These are phyloP conservation scores for Daldinia grandis DNA, from an alignment of 495 filamentous ascomycete species.

Conservation along the genomic window DNA sequence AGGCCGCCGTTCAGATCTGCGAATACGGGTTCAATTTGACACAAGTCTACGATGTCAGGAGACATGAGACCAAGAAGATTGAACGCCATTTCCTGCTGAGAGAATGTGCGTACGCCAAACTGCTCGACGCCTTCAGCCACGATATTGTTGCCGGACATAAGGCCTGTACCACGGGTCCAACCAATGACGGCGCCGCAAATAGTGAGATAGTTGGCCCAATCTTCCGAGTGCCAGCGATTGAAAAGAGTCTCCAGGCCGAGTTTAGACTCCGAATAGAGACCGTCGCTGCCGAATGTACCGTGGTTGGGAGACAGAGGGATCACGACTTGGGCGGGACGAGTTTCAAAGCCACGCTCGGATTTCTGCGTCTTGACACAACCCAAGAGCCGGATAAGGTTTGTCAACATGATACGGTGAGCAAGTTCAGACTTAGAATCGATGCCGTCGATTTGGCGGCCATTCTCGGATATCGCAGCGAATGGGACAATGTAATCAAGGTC, in stretches of 20 bases:
- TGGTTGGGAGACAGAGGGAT: constrained; percentile 97
- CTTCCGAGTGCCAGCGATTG: constrained; percentile 98
- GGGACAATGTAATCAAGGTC: constrained; percentile 96
- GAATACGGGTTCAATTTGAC: constrained; percentile 93
- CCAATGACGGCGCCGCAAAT: constrained; percentile 99
- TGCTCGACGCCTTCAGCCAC: constrained; percentile 96
- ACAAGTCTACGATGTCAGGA: constrained; percentile 91
- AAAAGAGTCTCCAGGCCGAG: constrained; percentile 96
- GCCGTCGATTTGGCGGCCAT: constrained; percentile 95
- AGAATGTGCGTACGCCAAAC: constrained; percentile 97
- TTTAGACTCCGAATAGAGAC: constrained; percentile 98
- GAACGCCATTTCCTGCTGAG: constrained; percentile 99
- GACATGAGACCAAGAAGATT: constrained; percentile 97
- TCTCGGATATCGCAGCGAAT: constrained; percentile 97
- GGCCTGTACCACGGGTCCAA: constrained; percentile 97
- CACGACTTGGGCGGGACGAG: constrained; percentile 94
- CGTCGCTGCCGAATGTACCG: constrained; percentile 97
- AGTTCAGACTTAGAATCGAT: constrained; percentile 98
- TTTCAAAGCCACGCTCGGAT: constrained; percentile 84
- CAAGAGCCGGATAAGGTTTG: constrained; percentile 90
- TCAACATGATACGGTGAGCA: constrained; percentile 99
- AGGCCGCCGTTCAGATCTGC: constrained; percentile 97
- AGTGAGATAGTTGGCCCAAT: constrained; percentile 96
- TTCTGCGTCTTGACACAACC: constrained; percentile 92
- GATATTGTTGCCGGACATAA: constrained; percentile 98